These are phyloP conservation scores for Keqinozyma sinolaborantium DNA, from an alignment of 1,139 yeast genomes.

Conservation along the genomic window DNA sequence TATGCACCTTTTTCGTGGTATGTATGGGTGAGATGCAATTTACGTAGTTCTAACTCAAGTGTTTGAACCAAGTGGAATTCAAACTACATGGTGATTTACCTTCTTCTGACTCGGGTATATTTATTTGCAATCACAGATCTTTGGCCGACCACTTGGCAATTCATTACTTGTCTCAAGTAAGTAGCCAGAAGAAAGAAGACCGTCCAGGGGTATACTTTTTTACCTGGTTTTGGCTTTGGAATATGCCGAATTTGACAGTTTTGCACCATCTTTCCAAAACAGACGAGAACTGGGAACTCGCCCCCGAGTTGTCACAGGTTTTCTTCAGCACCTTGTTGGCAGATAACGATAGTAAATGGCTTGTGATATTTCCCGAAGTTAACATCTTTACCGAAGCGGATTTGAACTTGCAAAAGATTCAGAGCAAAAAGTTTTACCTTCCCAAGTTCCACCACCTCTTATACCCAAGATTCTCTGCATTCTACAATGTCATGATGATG, in stretches of 20 bases:
- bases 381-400: constrained; percentile 55
- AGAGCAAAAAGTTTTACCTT: constrained; percentile 48
- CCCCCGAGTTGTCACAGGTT: constrained; percentile 20
- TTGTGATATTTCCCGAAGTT: constrained; percentile 69
- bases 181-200: no score
- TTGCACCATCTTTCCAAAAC: constrained; percentile 41
- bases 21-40: constrained; percentile 9
- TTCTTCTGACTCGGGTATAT: constrained; percentile 43
- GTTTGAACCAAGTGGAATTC: constrained; percentile 33
- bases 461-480: constrained; percentile 64
- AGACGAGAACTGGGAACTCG: constrained; percentile 66
- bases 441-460: constrained; percentile 52
- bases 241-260: constrained; percentile 44
- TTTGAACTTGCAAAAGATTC: constrained; percentile 43
- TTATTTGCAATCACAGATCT: constrained; percentile 55
- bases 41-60: constrained; percentile 14
- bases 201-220: constrained; percentile 37
- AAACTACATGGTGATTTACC: constrained; percentile 41
- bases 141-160: constrained; percentile 52
- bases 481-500: constrained; percentile 45
- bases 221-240: constrained; percentile 61
- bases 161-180: constrained; percentile 27
- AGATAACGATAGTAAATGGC: constrained; percentile 46
- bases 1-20: constrained; percentile 30
- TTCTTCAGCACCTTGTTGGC: constrained; percentile 21